A percentile compares a stretch with the other conserved stretches of the same genome.
These are phyloP conservation scores for Gamarada debralockiae DNA, from an alignment of 495 filamentous ascomycete genomes.

Conservation along the genomic window DNA sequence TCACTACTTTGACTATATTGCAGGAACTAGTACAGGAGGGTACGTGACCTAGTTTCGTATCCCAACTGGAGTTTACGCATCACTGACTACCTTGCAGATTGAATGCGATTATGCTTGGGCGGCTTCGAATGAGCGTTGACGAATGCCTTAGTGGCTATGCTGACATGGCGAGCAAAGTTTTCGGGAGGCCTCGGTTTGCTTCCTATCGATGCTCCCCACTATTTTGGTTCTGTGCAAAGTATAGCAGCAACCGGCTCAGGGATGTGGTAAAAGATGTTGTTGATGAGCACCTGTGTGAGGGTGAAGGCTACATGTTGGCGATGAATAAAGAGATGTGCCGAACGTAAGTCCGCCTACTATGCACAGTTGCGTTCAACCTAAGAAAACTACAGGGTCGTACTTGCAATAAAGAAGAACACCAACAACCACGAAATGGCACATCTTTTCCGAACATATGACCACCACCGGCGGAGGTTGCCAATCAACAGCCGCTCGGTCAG, in stretches of 20 bases:
- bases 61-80: background rate
- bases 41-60: constrained; percentile 10
- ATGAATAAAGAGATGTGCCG: constrained; percentile 32
- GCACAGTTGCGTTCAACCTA: background rate
- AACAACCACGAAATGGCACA: background rate
- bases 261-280: constrained; percentile 38
- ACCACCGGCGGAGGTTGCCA: background rate
- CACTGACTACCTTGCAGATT: constrained; percentile 31
- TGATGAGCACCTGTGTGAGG: constrained; percentile 7
- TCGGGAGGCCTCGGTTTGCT: constrained; percentile 18
- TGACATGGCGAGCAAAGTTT: constrained; percentile 39
- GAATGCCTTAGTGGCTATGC: constrained; percentile 47
- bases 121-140: constrained; percentile 47
- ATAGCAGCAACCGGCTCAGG: constrained; percentile 37
- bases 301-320: constrained; percentile 12
- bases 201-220: constrained; percentile 13
- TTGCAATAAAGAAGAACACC: constrained; percentile 7
- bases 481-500: constrained; percentile 16
- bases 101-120: constrained; percentile 50
- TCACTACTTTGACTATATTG: constrained; percentile 47
- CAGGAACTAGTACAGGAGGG: constrained; percentile 38
- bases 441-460: constrained; percentile 2
- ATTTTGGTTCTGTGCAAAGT: constrained; percentile 27
- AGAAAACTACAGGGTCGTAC: constrained; percentile 7
- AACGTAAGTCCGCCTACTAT: constrained; percentile 23